Base-by-base conservation (phyloP, 257 asterid species). In the Henckelia pumila region DNA sequence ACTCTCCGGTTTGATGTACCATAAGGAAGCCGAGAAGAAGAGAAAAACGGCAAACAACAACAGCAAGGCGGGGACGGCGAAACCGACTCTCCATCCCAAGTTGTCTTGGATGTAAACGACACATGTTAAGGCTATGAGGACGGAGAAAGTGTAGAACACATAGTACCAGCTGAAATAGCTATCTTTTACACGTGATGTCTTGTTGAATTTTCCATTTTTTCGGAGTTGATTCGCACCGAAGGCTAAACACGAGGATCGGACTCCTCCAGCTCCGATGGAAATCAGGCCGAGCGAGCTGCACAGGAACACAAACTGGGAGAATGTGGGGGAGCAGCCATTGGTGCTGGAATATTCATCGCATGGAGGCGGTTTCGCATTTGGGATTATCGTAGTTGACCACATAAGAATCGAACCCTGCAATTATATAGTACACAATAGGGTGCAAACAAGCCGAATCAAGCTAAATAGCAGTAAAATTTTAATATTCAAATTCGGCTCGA, bases 21-120 rank as follows among this genome's bases (percentile, higher is more conserved):
- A 81, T 0, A 80, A 57, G 59, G 91, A 80, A 11, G 86, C 97
- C 72, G 77, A 33, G 26, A 78, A 83, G 77, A 88, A 86, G 11
- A 76, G 61, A 52, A 68, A 28, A 28, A 76, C 58, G 8, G 88
- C 78, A 1, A 73, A 16, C 16, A 80, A 61, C 86, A 83, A 76
- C 24, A 91, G 75, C 60, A 77, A 28, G 22, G 72, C 79, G 0
- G 92, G 86, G 58, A 84, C 81, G 0, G 88, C 96, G 32, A 85
- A 88, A 11, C 97, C 97, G 6, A 91, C 40, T 30, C 68, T 63
- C 96, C 96, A 91, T 64, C 96, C 97, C 66, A 79, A 7, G 66
- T 79, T 83, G 57, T 80, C 95, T 85, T 91, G 95, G 75, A 91
- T 75, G 56, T 86, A 86, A 47, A 91, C 97, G 8, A 91, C 71